Conservation (phyloP, 129 eudicot genomes). For the Solidago caesia region DNA sequence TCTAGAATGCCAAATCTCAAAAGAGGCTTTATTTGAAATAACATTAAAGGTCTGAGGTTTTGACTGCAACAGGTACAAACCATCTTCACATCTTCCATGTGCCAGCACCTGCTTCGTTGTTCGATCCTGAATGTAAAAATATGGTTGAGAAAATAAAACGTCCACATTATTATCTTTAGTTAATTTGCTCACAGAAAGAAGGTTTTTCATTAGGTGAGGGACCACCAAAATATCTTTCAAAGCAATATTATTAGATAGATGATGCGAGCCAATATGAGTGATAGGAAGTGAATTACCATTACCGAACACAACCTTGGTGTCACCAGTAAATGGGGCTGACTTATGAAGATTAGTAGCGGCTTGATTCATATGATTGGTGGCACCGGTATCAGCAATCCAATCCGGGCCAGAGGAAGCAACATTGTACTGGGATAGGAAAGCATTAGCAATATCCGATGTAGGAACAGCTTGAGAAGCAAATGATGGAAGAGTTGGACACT, state of each 20-base stretch:
- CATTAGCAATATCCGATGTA: too few species aligned
- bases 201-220: too few species aligned
- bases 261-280: not conserved
- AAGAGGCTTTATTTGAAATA: too few species aligned
- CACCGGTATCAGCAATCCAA: too few species aligned
- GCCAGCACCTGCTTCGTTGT: not conserved
- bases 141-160: not conserved
- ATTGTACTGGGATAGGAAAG: too few species aligned
- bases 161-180: not conserved
- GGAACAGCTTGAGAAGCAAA: not conserved
- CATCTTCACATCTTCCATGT: not conserved
- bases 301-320: not conserved
- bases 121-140: not conserved
- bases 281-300: not conserved
- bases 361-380: too few species aligned
- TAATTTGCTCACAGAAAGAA: too few species aligned
- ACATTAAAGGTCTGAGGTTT: not conserved
- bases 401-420: too few species aligned
- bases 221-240: not conserved
- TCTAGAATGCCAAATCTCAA: too few species aligned
- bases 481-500: not conserved
- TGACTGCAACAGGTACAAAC: not conserved
- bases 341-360: not conserved
- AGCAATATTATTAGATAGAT: not conserved
- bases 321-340: not conserved